Base-by-base conservation (phyloP, 2,329 filamentous ascomycete genomes). In the Curvularia hawaiiensis region DNA sequence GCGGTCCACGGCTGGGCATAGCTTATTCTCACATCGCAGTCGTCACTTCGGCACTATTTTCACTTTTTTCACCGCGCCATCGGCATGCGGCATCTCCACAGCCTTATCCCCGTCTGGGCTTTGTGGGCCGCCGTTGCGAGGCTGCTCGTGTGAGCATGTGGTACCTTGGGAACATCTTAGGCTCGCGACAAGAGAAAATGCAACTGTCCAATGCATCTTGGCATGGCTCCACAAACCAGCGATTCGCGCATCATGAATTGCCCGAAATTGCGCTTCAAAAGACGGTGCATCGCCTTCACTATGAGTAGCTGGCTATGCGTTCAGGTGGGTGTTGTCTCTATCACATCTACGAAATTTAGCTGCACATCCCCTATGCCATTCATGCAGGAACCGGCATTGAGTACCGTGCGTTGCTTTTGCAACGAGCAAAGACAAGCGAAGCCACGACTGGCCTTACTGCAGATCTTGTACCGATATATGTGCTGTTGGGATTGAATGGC, bases 1-100 rank as follows among this genome's bases (percentile, higher is more conserved):
- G 33, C 41, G 2, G 41, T 31, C 33, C 33, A 33, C 26, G 20
- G 33, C 41, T 52, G 24, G 44, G 22, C 40, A 33, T 38, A 45
- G 53, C 53, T 52, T 56, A 30, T 56, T 44, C 33, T 31, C 39
- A 22, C 53, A 49, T 41, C 48, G 41, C 48, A 52, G 41, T 46
- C 26, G 33, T 20, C 31, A 28, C 38, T 24, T 35, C 53, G 16
- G 33, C 30, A 14, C 44, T 44, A 40, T 24, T 38, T 6, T 38
- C 18, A 16, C 52, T 58, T 50, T 30, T 46, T 48, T 41, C 24
- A 16, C 22, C 22, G 41, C 43, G 52, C 35, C 40, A 43, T 51
- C 41, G 28, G 28, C 22, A 10, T 38, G 31, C 12, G 8, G 26
- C 9, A 22, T 52, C 33, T 46, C 48, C 48, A 46, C 48, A 33